These are phyloP conservation scores for Zizania latifolia DNA, from an alignment of 176 grass and related monocot genomes.

Conservation along the genomic window DNA sequence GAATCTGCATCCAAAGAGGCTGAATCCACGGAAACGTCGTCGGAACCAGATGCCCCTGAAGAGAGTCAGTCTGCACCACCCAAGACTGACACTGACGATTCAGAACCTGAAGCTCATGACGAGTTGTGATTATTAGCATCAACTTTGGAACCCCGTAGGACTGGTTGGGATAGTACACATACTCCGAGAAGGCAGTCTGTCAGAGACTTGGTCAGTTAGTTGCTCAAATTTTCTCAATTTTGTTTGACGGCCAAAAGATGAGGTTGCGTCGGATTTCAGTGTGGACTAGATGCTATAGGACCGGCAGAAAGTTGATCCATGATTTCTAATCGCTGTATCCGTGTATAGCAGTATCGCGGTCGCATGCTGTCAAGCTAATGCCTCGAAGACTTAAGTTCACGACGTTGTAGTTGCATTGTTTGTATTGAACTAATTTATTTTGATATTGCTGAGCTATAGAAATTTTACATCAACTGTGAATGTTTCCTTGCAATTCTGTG, in stretches of 20 bases:
- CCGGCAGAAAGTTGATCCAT: not conserved
- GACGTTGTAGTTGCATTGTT: not conserved
- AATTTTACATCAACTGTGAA: too few relatives aligned
- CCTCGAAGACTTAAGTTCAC: slow-evolving; percentile 3
- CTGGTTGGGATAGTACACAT: not conserved
- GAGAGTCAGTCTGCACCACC: slow-evolving; percentile 27
- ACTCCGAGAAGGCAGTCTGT: not conserved
- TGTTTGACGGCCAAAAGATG: slow-evolving; percentile 11
- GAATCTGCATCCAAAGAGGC: slow-evolving; percentile 32
- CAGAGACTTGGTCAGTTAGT: not conserved
- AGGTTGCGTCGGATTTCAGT: slow-evolving; percentile 16
- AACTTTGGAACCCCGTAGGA: not conserved
- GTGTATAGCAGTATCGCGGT: slow-evolving; percentile 1
- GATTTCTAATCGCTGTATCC: not conserved
- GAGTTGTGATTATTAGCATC: slow-evolving; percentile 57
- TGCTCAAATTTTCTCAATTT: slow-evolving; percentile 29
- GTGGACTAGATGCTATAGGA: slow-evolving; percentile 14
- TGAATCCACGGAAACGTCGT: slow-evolving; percentile 12
- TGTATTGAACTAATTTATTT: slow-evolving; percentile 22
- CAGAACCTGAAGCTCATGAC: slow-evolving; percentile 58
- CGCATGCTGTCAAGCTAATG: slow-evolving; percentile 3
- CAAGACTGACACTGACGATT: slow-evolving; percentile 30
- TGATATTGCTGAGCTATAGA: not conserved
- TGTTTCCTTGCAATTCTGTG: too few relatives aligned
- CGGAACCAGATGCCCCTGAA: slow-evolving; percentile 27